Base-by-base conservation (phyloP, 805 yeast genomes). In the Metschnikowia rubicola region DNA sequence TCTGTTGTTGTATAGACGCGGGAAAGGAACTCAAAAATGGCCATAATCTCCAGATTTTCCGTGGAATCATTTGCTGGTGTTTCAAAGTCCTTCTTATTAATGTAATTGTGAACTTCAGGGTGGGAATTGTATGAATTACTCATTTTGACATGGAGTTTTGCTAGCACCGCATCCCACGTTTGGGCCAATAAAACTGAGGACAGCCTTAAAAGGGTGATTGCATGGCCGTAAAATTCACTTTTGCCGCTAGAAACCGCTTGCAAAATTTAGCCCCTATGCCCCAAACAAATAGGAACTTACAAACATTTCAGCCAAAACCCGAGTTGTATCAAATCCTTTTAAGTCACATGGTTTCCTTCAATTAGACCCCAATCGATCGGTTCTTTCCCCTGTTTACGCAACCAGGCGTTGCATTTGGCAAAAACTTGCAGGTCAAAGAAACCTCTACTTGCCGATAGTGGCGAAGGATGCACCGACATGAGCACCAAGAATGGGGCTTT, bases 381-480 rank as follows among this genome's bases (percentile, higher is more conserved):
- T 2, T 65, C 60, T 32, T 41, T 44, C 17, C 58, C 59, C 0
- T 74, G 76, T 30, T 71, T 68, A 12, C 59, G 55, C 1, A 92
- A 70, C 96, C 96, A 92, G 8, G 80, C 80, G 62, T 94, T 92
- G 37, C 92, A 81, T 59, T 78, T 76, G 43, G 64, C 73, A 65
- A 90, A 92, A 59, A 89, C 97, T 19, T 72, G 68, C 55, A 86
- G 81, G 2, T 83, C 83, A 57, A 92, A 91, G 64, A 86, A 94
- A 1, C 78, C 96, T 37, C 95, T 70, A 15, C 85, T 75, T 0
- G 99, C 99, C 52, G 96, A 86, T 41, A 94, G 68, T 1, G 99
- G 99, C 28, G 96, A 86, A 0, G 99, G 99, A 66, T 94, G 99
- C 0, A 90, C 97, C 0, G 89, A 75, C 51, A 77, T 78, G 28